phyloP scores from a whole-genome alignment of 179 eudicot species.

The Silene vulgaris region DNA sequence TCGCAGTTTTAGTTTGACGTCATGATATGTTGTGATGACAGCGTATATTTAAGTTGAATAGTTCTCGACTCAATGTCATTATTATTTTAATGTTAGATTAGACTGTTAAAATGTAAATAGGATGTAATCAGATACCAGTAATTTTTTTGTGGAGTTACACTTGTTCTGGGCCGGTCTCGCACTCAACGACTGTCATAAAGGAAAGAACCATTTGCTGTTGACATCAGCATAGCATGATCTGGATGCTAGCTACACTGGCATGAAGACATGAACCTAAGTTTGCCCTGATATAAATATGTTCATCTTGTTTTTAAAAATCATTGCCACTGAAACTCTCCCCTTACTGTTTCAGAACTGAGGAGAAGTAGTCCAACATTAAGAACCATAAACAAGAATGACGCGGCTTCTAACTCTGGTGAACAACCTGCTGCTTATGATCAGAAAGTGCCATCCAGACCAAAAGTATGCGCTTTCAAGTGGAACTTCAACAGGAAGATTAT shows the following conservation, averaged over 20 bases:
- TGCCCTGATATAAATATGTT: not conserved
- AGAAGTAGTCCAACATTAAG: slow-evolving; percentile 10
- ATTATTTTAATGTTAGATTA: too few relatives aligned
- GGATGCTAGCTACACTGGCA: not conserved
- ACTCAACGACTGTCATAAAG: not conserved
- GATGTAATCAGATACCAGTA: too few relatives aligned
- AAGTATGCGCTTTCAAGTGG: slow-evolving; percentile 15
- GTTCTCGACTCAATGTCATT: not conserved
- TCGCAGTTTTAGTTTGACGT: not conserved
- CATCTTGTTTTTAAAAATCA: not conserved
- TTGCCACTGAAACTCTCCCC: not conserved
- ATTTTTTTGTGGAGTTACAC: too few relatives aligned
- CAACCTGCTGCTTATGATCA: slow-evolving; percentile 10
- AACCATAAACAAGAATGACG: not conserved
- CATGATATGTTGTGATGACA: not conserved
- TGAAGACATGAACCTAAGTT: slow-evolving; percentile 1
- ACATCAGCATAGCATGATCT: not conserved
- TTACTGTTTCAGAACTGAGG: slow-evolving; percentile 22
- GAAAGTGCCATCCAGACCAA: not conserved
- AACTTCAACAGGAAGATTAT: slow-evolving; percentile 7
- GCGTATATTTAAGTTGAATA: not conserved
- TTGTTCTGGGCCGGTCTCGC: too few relatives aligned
- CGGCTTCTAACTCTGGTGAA: not conserved
- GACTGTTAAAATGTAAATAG: not conserved
- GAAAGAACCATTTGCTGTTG: not conserved